Percentiles rank a stretch among this genome's conserved stretches.
phyloP scores from a whole-genome alignment of 1,284 basidiomycete genomes.

The Trichosporon ovoides region DNA sequence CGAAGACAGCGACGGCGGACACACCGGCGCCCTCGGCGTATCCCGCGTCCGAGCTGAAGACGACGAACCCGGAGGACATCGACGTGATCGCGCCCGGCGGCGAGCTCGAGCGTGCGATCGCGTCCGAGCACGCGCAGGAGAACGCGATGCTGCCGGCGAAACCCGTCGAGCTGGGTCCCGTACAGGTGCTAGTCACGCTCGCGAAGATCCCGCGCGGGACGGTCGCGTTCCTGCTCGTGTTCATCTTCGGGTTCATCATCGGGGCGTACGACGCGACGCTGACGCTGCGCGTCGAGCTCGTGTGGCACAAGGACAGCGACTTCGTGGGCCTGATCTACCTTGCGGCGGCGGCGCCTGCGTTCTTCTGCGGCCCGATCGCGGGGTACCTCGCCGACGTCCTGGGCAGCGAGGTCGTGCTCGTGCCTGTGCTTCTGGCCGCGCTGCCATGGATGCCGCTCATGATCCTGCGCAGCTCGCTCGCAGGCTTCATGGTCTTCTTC shows the following conservation, averaged over 20 bases:
- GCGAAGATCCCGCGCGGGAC: slow-evolving; percentile 57
- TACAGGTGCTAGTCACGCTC: slow-evolving; percentile 53
- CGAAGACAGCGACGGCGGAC: too few species aligned
- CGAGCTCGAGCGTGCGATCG: slow-evolving; percentile 4
- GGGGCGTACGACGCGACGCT: slow-evolving; percentile 48
- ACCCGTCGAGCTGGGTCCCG: slow-evolving; percentile 32
- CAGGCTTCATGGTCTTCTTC: slow-evolving; percentile 60
- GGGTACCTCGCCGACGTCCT: slow-evolving; percentile 60
- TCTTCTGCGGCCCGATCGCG: slow-evolving; percentile 57
- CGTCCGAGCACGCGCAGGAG: neutral
- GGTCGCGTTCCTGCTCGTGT: slow-evolving; percentile 54
- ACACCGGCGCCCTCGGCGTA: too few species aligned
- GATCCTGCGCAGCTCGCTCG: slow-evolving; percentile 54
- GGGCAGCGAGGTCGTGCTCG: slow-evolving; percentile 59
- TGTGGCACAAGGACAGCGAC: slow-evolving; percentile 59
- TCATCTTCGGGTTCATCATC: slow-evolving; percentile 56
- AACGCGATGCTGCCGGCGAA: slow-evolving; percentile 15
- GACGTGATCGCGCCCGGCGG: neutral
- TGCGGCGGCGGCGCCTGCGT: slow-evolving; percentile 61
- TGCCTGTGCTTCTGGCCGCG: slow-evolving; percentile 54
- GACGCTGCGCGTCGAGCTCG: slow-evolving; percentile 59
- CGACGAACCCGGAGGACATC: neutral
- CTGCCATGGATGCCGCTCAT: slow-evolving; percentile 65
- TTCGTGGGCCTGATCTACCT: slow-evolving; percentile 68
- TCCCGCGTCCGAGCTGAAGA: neutral